phyloP scores from a whole-genome alignment of 2,329 filamentous ascomycete genomes.

The Arthrobotrys conoides region DNA sequence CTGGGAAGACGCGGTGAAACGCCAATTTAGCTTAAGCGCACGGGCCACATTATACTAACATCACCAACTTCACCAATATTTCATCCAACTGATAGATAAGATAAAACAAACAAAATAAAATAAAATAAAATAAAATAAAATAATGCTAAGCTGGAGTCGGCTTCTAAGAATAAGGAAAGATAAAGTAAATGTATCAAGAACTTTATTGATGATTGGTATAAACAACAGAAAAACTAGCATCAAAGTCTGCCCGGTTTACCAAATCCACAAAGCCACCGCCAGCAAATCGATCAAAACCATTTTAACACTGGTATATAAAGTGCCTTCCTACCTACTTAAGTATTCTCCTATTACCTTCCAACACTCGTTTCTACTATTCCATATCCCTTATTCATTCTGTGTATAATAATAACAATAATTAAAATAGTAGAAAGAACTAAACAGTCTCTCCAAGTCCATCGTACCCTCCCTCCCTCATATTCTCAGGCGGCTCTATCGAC shows the following conservation, averaged over 20 bases:
- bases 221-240: too few relatives aligned
- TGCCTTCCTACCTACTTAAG: background rate
- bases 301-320: background rate
- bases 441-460: slow-evolving; percentile 69
- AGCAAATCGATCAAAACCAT: background rate
- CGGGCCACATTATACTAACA: too few relatives aligned
- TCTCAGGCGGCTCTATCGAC: slow-evolving; percentile 82
- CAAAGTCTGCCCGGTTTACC: background rate
- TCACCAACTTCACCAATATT: too few relatives aligned
- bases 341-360: background rate
- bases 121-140: too few relatives aligned
- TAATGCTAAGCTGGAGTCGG: too few relatives aligned
- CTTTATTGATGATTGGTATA: too few relatives aligned
- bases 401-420: background rate
- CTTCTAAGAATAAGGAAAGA: too few relatives aligned
- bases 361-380: too few relatives aligned
- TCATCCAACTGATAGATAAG: too few relatives aligned
- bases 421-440: too few relatives aligned
- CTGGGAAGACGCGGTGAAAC: slow-evolving; percentile 45
- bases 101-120: too few relatives aligned
- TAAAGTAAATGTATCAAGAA: too few relatives aligned
- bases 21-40: slow-evolving; percentile 1
- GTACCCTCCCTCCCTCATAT: slow-evolving; percentile 85
- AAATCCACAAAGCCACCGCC: background rate
- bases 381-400: background rate